Conservation (phyloP, 345 rosid genomes). For the Trapa incisa region DNA sequence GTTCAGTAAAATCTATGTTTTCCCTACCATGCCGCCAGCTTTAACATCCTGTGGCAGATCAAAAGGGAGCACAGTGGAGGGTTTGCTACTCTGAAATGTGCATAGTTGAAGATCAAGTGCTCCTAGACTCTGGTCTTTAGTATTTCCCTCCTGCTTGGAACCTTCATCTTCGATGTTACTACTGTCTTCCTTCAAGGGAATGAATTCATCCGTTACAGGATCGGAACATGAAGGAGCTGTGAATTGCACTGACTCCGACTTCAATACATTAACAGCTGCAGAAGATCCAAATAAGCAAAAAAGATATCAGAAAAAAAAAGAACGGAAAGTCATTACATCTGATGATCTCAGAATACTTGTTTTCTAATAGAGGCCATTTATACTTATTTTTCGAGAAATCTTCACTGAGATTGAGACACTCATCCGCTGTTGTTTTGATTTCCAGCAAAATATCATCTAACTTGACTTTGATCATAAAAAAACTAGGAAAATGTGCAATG, state of each 20-base stretch:
- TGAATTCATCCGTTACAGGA: slow-evolving; percentile 68
- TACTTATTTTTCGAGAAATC: no score
- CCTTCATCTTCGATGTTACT: slow-evolving; percentile 17
- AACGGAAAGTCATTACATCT: slow-evolving; percentile 3
- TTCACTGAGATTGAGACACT: no score
- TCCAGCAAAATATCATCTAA: not conserved
- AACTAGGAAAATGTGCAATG: not conserved
- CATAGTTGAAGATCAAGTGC: slow-evolving; percentile 66
- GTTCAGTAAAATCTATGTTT: not conserved
- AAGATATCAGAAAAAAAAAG: not conserved
- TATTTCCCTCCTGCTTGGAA: slow-evolving; percentile 19
- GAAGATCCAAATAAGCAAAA: slow-evolving; percentile 1
- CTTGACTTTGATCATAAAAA: not conserved
- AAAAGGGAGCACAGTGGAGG: slow-evolving; percentile 7
- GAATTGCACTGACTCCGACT: slow-evolving; percentile 39
- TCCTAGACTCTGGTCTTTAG: slow-evolving; percentile 51
- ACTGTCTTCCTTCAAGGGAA: slow-evolving; percentile 34
- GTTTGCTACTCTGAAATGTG: slow-evolving; percentile 27
- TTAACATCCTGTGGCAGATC: slow-evolving; percentile 26
- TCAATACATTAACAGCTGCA: slow-evolving; percentile 56
- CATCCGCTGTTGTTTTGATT: no score
- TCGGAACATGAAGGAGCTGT: slow-evolving; percentile 7
- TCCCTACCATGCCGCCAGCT: slow-evolving; percentile 39
- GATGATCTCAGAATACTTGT: not conserved
- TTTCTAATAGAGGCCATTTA: no score